A percentile compares a stretch with the other conserved stretches of the same genome.
These are phyloP conservation scores for Hypoxylon intermedium DNA, from an alignment of 495 filamentous ascomycete species.

Conservation along the genomic window DNA sequence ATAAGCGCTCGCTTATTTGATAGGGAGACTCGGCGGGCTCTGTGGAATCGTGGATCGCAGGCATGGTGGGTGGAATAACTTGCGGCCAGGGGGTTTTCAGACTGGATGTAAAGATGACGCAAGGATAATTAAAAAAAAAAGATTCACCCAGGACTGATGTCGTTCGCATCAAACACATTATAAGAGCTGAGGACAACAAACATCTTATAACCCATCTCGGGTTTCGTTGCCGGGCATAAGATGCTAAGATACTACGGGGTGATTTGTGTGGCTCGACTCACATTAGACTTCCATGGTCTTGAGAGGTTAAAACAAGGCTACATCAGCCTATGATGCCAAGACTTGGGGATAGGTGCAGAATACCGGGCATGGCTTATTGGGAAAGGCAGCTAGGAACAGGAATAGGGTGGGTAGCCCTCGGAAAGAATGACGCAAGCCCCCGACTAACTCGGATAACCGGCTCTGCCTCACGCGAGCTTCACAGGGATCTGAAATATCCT, in stretches of 20 bases:
- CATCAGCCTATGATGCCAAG: conserved; percentile 37
- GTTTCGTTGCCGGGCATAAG: no score
- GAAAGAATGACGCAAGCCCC: conserved; percentile 33
- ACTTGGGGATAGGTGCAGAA: conserved; percentile 22
- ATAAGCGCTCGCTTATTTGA: conserved; percentile 56
- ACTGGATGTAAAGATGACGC: neutral
- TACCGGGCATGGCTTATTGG: conserved; percentile 11
- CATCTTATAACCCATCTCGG: no score
- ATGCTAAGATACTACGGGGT: no score
- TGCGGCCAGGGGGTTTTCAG: neutral
- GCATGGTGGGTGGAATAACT: conserved; percentile 2
- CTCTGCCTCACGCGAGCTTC: conserved; percentile 8
- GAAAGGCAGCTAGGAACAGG: conserved; percentile 8
- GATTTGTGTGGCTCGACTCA: conserved; percentile 1
- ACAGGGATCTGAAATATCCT: no score
- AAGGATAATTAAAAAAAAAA: no score
- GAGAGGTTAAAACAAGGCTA: conserved; percentile 36
- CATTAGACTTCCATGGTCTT: conserved; percentile 4
- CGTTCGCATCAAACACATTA: no score
- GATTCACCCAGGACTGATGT: no score
- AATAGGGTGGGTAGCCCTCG: conserved; percentile 6
- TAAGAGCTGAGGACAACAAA: no score
- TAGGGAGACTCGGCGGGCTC: conserved; percentile 11
- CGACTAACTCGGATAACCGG: conserved; percentile 33
- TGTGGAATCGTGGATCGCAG: conserved; percentile 7